These are phyloP conservation scores for Pestalotiopsis sp. DNA, from an alignment of 2,329 filamentous ascomycete genomes.

Conservation along the genomic window DNA sequence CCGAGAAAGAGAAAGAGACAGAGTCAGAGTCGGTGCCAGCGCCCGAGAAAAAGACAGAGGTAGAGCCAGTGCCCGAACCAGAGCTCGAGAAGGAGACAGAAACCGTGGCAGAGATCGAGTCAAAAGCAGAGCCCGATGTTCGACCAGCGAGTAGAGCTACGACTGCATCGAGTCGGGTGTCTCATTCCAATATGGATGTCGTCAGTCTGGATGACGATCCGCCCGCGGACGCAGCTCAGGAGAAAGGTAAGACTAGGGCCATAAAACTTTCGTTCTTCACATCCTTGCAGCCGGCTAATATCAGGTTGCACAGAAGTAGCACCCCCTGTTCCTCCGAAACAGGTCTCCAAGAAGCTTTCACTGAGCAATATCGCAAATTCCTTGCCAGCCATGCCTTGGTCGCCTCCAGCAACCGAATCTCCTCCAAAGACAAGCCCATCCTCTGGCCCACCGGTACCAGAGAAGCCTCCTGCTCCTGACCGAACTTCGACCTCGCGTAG, in stretches of 20 bases:
- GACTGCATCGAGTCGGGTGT: slow-evolving; percentile 44
- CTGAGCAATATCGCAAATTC: slow-evolving; percentile 73
- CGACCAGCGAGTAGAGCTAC: neutral
- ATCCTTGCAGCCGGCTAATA: neutral
- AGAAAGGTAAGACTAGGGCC: slow-evolving; percentile 32
- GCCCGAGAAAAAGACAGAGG: neutral
- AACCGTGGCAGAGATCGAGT: slow-evolving; percentile 24
- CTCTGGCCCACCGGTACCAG: slow-evolving; percentile 35
- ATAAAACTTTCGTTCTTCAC: neutral
- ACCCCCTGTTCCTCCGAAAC: slow-evolving; percentile 35
- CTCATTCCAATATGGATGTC: slow-evolving; percentile 57
- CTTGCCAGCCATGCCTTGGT: slow-evolving; percentile 75
- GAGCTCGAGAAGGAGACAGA: slow-evolving; percentile 26
- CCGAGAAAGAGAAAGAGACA: neutral
- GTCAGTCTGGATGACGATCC: slow-evolving; percentile 69
- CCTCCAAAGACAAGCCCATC: slow-evolving; percentile 47
- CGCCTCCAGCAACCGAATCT: slow-evolving; percentile 55
- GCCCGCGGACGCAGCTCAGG: slow-evolving; percentile 27
- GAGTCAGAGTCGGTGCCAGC: neutral
- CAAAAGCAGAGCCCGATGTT: slow-evolving; percentile 18
- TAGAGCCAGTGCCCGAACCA: neutral
- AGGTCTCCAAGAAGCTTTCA: slow-evolving; percentile 59
- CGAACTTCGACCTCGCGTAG: slow-evolving; percentile 43
- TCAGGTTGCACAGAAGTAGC: slow-evolving; percentile 26
- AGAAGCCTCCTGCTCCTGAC: slow-evolving; percentile 21